Conservation (phyloP, 1,284 basidiomycete species). For the Irpex sp. region DNA sequence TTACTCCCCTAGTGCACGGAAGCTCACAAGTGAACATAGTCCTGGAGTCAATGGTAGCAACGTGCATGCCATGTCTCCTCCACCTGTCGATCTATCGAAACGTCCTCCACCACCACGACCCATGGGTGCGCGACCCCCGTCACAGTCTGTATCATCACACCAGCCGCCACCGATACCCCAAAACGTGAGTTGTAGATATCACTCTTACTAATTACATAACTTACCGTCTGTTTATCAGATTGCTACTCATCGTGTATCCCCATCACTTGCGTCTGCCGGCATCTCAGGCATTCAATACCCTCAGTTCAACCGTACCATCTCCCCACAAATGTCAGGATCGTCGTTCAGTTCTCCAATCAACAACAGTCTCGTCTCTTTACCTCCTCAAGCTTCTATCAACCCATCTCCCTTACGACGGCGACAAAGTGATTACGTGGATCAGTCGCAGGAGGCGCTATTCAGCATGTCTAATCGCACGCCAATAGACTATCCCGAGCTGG, state of each 20-base stretch:
- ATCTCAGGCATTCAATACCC: constrained; percentile 44
- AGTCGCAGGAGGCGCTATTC: constrained; percentile 67
- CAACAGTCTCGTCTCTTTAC: constrained; percentile 49
- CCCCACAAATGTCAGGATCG: constrained; percentile 32
- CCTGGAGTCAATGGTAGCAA: not conserved
- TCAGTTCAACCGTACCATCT: constrained; percentile 31
- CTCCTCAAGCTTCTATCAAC: constrained; percentile 78
- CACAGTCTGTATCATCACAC: constrained; percentile 37
- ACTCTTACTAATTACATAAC: not conserved
- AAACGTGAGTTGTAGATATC: constrained; percentile 31
- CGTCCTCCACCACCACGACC: constrained; percentile 32
- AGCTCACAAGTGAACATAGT: not conserved
- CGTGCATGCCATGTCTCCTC: constrained; percentile 12
- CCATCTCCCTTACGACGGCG: constrained; percentile 67
- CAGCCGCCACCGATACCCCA: constrained; percentile 37
- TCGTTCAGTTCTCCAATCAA: constrained; percentile 33
- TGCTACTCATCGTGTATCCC: constrained; percentile 28
- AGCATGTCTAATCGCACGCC: constrained; percentile 43
- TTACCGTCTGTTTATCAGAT: constrained; percentile 17
- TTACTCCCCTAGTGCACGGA: not conserved
- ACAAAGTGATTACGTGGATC: constrained; percentile 78
- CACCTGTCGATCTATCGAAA: constrained; percentile 26
- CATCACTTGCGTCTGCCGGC: constrained; percentile 24
- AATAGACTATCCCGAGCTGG: constrained; percentile 82
- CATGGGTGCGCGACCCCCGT: constrained; percentile 33